A percentile compares a stretch with the other conserved stretches of the same genome.
Evolutionary conservation across 1,284 basidiomycete genomes (phyloP).

Genomic region (Clitocybe nebularis): DNA sequence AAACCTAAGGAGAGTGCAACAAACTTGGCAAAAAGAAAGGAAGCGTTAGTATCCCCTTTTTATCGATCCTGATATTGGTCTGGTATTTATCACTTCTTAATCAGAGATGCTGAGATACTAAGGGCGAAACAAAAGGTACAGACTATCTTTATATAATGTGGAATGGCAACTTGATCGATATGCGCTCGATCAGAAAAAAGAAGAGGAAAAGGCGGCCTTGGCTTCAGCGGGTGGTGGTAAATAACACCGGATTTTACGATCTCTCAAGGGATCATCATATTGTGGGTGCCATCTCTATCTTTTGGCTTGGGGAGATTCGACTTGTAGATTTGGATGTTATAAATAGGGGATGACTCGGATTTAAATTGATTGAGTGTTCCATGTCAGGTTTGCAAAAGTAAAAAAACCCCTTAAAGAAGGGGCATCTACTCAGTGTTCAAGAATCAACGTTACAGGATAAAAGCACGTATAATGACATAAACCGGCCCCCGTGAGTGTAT

Average conservation of each 20-base stretch:
- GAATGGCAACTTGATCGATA: conserved; percentile 16
- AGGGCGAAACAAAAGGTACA: conserved; percentile 74
- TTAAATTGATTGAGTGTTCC: conserved; percentile 4
- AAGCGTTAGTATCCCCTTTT: conserved; percentile 51
- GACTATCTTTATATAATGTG: conserved; percentile 11
- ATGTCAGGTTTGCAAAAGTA: no score
- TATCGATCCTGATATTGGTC: conserved; percentile 12
- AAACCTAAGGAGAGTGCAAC: conserved; percentile 68
- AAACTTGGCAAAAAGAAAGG: conserved; percentile 63
- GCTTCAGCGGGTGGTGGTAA: conserved; percentile 34
- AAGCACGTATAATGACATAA: background rate
- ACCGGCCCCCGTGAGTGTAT: background rate
- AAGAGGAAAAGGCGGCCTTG: conserved; percentile 47
- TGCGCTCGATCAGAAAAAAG: conserved; percentile 48
- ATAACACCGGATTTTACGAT: conserved; percentile 34
- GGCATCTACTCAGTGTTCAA: no score
- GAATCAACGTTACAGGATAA: background rate
- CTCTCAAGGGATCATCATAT: conserved; percentile 8
- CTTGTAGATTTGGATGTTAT: conserved; percentile 3
- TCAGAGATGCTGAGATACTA: conserved; percentile 69
- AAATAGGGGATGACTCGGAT: conserved; percentile 3
- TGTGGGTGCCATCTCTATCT: no score
- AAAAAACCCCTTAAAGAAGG: no score
- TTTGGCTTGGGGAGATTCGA: background rate
- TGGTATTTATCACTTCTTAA: conserved; percentile 21